Conservation (phyloP, 495 filamentous ascomycete species). For the Penicillium fimorum region DNA sequence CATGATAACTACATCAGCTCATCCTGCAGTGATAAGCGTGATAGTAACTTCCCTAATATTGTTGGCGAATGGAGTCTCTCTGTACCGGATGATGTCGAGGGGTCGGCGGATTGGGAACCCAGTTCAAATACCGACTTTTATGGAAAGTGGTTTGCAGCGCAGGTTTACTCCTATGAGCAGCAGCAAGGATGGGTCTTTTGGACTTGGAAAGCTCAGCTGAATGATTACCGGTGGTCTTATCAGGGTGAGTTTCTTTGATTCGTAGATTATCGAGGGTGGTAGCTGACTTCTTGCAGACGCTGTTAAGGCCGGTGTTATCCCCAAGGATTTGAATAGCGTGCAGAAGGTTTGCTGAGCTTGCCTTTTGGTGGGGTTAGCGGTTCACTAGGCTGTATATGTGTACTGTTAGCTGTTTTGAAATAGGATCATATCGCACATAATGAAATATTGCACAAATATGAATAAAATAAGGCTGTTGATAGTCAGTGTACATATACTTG, state of each 20-base stretch:
- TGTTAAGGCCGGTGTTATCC: constrained; percentile 50
- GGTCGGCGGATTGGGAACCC: constrained; percentile 43
- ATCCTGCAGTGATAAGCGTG: constrained; percentile 51
- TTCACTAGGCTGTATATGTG: background rate
- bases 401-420: background rate
- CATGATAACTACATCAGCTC: constrained; percentile 46
- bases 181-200: constrained; percentile 62
- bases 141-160: constrained; percentile 57
- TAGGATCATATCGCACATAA: background rate
- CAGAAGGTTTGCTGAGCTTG: constrained; percentile 1
- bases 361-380: background rate
- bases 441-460: background rate
- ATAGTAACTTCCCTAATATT: constrained; percentile 47
- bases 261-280: background rate
- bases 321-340: constrained; percentile 35
- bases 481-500: background rate
- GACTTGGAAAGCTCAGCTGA: constrained; percentile 58
- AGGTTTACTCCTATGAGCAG: constrained; percentile 56
- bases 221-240: constrained; percentile 62
- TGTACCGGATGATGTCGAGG: constrained; percentile 45
- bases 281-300: constrained; percentile 28
- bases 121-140: constrained; percentile 53
- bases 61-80: constrained; percentile 59
- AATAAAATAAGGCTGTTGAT: background rate
- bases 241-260: constrained; percentile 26